These are phyloP conservation scores for Neolentinus lepideus DNA, from an alignment of 1,284 basidiomycete genomes.

Conservation along the genomic window DNA sequence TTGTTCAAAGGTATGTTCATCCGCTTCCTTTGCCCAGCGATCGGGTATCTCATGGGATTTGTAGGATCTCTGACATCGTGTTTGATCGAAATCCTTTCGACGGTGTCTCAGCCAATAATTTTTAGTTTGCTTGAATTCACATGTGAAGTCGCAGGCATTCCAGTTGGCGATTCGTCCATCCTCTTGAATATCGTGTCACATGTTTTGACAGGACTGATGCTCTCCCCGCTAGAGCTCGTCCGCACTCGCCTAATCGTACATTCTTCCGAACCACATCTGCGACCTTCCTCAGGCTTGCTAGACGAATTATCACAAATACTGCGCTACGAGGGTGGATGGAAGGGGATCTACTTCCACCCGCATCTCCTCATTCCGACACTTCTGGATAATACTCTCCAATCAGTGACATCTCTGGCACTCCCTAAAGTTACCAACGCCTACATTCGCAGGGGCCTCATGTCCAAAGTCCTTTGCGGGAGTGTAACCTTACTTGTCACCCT, in stretches of 20 bases:
- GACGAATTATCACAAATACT: conserved; percentile 76
- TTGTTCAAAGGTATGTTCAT: conserved; percentile 78
- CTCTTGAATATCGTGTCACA: conserved; percentile 71
- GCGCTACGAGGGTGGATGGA: conserved; percentile 81
- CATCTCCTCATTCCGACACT: conserved; percentile 85
- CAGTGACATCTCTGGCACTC: conserved; percentile 69
- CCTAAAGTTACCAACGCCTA: conserved; percentile 49
- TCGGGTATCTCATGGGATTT: conserved; percentile 7
- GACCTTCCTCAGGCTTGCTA: conserved; percentile 71
- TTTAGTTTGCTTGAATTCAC: conserved; percentile 55
- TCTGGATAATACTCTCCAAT: conserved; percentile 80
- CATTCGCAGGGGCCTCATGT: conserved; percentile 71
- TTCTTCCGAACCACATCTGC: conserved; percentile 53
- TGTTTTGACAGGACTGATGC: conserved; percentile 43
- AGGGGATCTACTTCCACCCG: conserved; percentile 80
- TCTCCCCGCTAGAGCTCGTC: conserved; percentile 54
- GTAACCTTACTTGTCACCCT: conserved; percentile 76
- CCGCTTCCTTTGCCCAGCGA: conserved; percentile 2
- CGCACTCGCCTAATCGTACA: conserved; percentile 86
- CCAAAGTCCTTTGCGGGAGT: conserved; percentile 78
- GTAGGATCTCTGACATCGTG: conserved; percentile 79
- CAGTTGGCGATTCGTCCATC: conserved; percentile 68
- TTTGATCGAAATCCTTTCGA: conserved; percentile 58
- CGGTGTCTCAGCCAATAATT: conserved; percentile 67
- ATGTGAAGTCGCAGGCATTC: conserved; percentile 49